Base-by-base conservation (phyloP, 2,329 filamentous ascomycete genomes). In the Nemania diffusa region DNA sequence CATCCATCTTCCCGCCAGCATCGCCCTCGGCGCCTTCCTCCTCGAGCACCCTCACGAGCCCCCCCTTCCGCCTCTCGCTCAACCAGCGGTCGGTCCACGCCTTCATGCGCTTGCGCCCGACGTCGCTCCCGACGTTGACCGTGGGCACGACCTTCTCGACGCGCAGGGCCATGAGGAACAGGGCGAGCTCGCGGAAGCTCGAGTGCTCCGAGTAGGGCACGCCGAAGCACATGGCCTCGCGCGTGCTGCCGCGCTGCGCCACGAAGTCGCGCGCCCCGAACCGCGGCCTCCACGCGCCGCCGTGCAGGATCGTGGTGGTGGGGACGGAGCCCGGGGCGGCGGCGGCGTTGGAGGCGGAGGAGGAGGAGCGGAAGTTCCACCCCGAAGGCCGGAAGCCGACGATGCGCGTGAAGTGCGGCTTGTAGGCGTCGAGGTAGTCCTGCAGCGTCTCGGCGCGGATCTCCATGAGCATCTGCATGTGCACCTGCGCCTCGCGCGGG, bases 121-220 rank as follows among this genome's bases (percentile, higher is more conserved):
- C 78, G 66, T 89, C 88, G 74, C 84, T 89, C 1, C 88, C 88
- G 0, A 91, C 86, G 64, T 99, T 98, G 3, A 99, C 96, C 0
- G 96, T 99, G 0, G 96, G 96, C 17, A 99, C 91, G 6, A 99
- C 88, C 79, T 91, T 92, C 70, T 95, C 94, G 71, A 99, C 97
- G 64, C 92, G 84, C 78, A 99, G 78, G 22, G 91, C 88, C 84
- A 96, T 96, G 72, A 95, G 88, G 77, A 99, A 99, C 87, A 98
- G 91, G 0, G 93, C 95, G 76, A 99, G 80, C 82, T 99, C 96
- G 46, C 95, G 86, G 77, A 99, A 99, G 69, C 92, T 97, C 78
- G 92, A 96, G 78, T 99, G 96, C 81, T 99, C 96, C 58, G 91
- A 94, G 78, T 99, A 99, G 1, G 96, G 96, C 1, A 98, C 96